Percentiles rank a stretch among this genome's conserved stretches.
Evolutionary conservation across 768 basidiomycete species (phyloP).

Genomic region (Leucogyrophana mollusca): DNA sequence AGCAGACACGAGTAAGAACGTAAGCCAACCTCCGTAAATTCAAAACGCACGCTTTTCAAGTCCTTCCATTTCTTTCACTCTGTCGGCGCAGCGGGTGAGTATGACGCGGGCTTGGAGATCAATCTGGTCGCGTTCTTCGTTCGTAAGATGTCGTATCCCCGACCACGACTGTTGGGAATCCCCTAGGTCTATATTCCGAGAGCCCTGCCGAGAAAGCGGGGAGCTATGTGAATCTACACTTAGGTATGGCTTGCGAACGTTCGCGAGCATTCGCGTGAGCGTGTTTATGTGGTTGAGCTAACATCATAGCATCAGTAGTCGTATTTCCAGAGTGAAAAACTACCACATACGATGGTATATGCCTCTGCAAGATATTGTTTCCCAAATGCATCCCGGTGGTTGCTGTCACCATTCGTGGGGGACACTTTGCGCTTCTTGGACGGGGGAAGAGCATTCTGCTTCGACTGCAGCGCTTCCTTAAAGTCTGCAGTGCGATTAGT

Average conservation of each 20-base stretch:
- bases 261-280: slow-evolving; percentile 67
- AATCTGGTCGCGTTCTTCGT: slow-evolving; percentile 94
- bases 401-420: slow-evolving; percentile 33
- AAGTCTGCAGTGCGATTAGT: slow-evolving; percentile 65
- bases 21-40: slow-evolving; percentile 10
- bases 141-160: slow-evolving; percentile 69
- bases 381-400: slow-evolving; percentile 41
- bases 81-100: slow-evolving; percentile 79
- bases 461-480: slow-evolving; percentile 46
- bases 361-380: slow-evolving; percentile 77
- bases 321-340: background rate
- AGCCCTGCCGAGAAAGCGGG: slow-evolving; percentile 49
- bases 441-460: slow-evolving; percentile 40
- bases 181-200: slow-evolving; percentile 56
- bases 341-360: slow-evolving; percentile 57
- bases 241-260: slow-evolving; percentile 85
- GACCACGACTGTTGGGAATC: slow-evolving; percentile 55
- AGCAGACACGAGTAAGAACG: slow-evolving; percentile 11
- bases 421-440: slow-evolving; percentile 49
- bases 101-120: slow-evolving; percentile 90
- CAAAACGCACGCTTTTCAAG: slow-evolving; percentile 79
- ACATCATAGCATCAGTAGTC: background rate
- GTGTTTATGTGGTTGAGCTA: slow-evolving; percentile 75
- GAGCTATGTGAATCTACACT: slow-evolving; percentile 63
- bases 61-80: slow-evolving; percentile 84